Evolutionary conservation across 2,329 filamentous ascomycete species (phyloP).

Genomic region (Emmonsia crescens): DNA sequence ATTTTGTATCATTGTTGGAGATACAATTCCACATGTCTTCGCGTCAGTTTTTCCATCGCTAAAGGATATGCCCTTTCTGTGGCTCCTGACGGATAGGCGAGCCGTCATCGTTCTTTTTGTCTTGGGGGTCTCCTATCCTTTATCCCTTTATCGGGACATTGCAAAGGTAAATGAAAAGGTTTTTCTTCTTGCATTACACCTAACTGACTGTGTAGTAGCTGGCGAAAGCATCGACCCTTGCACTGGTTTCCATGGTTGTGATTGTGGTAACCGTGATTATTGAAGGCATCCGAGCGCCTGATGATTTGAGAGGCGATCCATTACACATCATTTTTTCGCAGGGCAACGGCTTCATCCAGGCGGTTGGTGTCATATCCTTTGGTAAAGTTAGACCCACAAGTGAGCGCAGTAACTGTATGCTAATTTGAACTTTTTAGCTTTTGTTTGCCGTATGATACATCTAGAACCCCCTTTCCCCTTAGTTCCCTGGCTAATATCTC

Average conservation of each 20-base stretch:
- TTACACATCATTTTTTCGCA: conserved; percentile 57
- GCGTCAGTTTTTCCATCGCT: conserved; percentile 70
- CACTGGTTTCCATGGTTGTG: conserved; percentile 81
- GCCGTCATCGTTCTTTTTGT: conserved; percentile 83
- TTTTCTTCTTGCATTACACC: conserved; percentile 1
- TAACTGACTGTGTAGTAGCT: conserved; percentile 47
- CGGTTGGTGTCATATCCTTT: conserved; percentile 96
- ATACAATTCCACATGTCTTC: conserved; percentile 88
- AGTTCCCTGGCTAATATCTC: conserved; percentile 10
- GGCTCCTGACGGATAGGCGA: conserved; percentile 68
- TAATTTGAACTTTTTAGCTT: conserved; percentile 39
- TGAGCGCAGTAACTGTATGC: conserved; percentile 10
- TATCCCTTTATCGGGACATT: conserved; percentile 93
- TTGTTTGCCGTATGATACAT: conserved; percentile 50
- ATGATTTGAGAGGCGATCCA: conserved; percentile 61
- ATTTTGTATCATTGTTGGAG: conserved; percentile 93
- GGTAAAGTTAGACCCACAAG: conserved; percentile 42
- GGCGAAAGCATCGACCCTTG: conserved; percentile 89
- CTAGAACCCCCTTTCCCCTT: neutral
- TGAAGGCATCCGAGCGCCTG: conserved; percentile 65
- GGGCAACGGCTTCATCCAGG: conserved; percentile 83
- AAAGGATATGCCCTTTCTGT: conserved; percentile 60
- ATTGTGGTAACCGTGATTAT: conserved; percentile 82
- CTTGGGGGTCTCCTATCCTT: conserved; percentile 73
- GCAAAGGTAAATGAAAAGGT: conserved; percentile 62